Percentiles rank a stretch among this genome's conserved stretches.
These are phyloP conservation scores for Acer campestre DNA, from an alignment of 345 rosid genomes.

Conservation along the genomic window DNA sequence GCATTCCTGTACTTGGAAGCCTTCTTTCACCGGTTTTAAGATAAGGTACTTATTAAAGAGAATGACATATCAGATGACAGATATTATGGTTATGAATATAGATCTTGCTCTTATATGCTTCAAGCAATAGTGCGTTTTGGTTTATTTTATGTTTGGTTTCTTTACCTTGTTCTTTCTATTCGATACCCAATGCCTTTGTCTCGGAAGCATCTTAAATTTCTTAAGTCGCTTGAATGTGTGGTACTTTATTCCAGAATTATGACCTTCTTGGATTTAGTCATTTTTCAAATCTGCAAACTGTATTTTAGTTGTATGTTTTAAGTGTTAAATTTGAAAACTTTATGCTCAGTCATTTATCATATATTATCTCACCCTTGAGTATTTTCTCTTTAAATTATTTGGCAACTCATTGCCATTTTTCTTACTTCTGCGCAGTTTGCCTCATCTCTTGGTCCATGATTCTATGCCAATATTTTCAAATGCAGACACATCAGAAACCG, in stretches of 20 bases:
- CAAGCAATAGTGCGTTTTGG: not conserved
- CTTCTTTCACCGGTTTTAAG: constrained; percentile 69
- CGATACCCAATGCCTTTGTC: not conserved
- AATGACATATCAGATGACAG: not conserved
- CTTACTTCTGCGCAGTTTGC: constrained; percentile 69
- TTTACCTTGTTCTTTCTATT: not conserved
- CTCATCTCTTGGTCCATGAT: constrained; percentile 96
- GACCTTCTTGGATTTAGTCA: not conserved
- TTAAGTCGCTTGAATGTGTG: not conserved
- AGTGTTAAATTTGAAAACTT: not conserved
- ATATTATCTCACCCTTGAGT: not conserved
- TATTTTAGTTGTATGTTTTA: not conserved
- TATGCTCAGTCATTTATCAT: not conserved
- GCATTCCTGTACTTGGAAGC: constrained; percentile 66
- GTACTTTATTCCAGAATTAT: not conserved
- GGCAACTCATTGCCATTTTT: not conserved
- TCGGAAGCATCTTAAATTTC: not conserved
- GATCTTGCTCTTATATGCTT: constrained; percentile 2
- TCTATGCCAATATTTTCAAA: constrained; percentile 90
- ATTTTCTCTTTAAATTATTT: not conserved
- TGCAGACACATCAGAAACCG: constrained; percentile 97
- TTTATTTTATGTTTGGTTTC: not conserved
- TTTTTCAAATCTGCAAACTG: not conserved
- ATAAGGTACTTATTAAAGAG: constrained; percentile 51
- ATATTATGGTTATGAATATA: not conserved